A percentile compares a stretch with the other conserved stretches of the same genome.
phyloP scores from a whole-genome alignment of 2,329 filamentous ascomycete species.

The Cucurbitaria berberidis region DNA sequence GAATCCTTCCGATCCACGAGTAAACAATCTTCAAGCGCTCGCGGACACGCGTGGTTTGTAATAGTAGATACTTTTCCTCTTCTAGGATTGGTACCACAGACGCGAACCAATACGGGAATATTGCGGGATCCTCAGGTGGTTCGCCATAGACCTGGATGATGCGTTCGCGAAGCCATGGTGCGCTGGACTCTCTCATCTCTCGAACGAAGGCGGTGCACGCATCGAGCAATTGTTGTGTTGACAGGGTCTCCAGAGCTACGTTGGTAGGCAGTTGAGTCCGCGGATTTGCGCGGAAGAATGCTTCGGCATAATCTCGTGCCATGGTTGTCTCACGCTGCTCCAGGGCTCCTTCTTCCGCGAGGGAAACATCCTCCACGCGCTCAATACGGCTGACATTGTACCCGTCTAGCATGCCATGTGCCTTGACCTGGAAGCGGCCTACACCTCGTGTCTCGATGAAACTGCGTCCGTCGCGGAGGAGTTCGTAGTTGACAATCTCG shows the following conservation, averaged over 20 bases:
- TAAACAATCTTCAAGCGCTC: slow-evolving; percentile 84
- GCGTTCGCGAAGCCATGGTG: slow-evolving; percentile 75
- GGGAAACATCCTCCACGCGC: slow-evolving; percentile 78
- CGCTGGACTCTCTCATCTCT: slow-evolving; percentile 71
- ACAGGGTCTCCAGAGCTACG: slow-evolving; percentile 60
- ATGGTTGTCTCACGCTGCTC: slow-evolving; percentile 71
- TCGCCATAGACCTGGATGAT: slow-evolving; percentile 78
- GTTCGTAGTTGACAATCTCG: slow-evolving; percentile 74
- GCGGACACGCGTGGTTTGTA: slow-evolving; percentile 76
- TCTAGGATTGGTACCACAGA: slow-evolving; percentile 79
- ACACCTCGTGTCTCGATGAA: slow-evolving; percentile 78
- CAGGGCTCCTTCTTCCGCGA: slow-evolving; percentile 78
- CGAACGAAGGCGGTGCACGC: slow-evolving; percentile 71
- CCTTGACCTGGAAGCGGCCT: slow-evolving; percentile 75
- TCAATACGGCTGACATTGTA: slow-evolving; percentile 80
- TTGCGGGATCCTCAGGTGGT: slow-evolving; percentile 74
- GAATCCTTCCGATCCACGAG: slow-evolving; percentile 76
- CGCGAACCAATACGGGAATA: slow-evolving; percentile 91
- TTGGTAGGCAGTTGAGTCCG: slow-evolving; percentile 27
- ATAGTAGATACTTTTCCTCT: slow-evolving; percentile 76
- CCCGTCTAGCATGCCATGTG: slow-evolving; percentile 71
- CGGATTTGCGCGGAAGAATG: slow-evolving; percentile 44
- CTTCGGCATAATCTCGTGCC: slow-evolving; percentile 44
- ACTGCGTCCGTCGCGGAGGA: slow-evolving; percentile 80
- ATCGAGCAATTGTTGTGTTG: slow-evolving; percentile 73